phyloP scores from a whole-genome alignment of 805 yeast genomes.

The Henningerozyma blattae region DNA sequence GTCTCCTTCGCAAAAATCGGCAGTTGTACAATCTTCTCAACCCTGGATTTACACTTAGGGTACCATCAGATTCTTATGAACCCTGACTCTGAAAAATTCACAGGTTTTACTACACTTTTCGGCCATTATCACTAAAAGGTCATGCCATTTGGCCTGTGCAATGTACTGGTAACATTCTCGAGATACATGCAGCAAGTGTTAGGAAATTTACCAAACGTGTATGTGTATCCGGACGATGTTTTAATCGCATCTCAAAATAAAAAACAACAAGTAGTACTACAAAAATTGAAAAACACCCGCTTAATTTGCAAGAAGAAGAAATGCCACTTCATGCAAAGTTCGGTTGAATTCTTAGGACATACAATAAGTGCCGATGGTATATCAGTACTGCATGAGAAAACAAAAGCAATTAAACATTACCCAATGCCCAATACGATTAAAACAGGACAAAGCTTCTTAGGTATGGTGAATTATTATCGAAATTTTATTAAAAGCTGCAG shows the following conservation, averaged over 20 bases:
- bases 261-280: slow-evolving; percentile 3
- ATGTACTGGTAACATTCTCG: slow-evolving; percentile 6
- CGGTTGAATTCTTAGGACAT: slow-evolving; percentile 5
- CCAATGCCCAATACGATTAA: too few relatives aligned
- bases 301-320: slow-evolving; percentile 5
- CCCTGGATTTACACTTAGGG: slow-evolving; percentile 5
- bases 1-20: too few relatives aligned
- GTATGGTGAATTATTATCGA: slow-evolving; percentile 5
- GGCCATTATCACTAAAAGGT: slow-evolving; percentile 7
- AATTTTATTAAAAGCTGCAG: slow-evolving; percentile 5
- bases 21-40: slow-evolving; percentile 1
- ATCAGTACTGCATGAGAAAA: too few relatives aligned
- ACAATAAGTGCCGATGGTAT: not conserved
- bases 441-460: slow-evolving; percentile 6
- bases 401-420: too few relatives aligned
- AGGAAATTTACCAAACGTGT: slow-evolving; percentile 2
- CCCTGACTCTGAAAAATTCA: slow-evolving; percentile 3
- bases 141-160: slow-evolving; percentile 3
- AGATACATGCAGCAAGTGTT: slow-evolving; percentile 5
- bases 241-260: not conserved
- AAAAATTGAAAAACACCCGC: not conserved
- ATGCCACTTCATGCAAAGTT: slow-evolving; percentile 3
- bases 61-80: slow-evolving; percentile 9
- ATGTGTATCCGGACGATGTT: slow-evolving; percentile 6
- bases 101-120: slow-evolving; percentile 7